These are phyloP conservation scores for Sphagnum tenellum DNA, from an alignment of 225 moss, liverwort and hornwort species.

Conservation along the genomic window DNA sequence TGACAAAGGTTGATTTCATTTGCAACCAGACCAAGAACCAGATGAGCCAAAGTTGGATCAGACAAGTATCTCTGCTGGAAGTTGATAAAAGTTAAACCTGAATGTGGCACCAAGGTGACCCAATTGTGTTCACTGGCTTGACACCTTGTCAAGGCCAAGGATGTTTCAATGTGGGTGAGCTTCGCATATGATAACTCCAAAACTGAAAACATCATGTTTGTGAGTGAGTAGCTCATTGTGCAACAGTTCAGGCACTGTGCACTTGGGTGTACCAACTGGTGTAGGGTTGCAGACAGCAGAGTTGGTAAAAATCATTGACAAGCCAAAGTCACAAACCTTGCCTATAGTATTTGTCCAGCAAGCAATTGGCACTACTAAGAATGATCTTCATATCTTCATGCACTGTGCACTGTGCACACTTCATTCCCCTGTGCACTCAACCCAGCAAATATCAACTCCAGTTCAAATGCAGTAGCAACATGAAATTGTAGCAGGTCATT, in stretches of 20 bases:
- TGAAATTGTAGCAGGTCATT: no score
- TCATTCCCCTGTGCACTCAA: conserved; percentile 71
- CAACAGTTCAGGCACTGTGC: conserved; percentile 95
- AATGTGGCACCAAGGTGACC: no score
- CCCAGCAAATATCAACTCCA: no score
- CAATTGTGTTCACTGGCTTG: conserved; percentile 76
- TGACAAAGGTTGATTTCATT: no score
- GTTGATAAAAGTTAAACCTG: no score
- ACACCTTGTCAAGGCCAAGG: conserved; percentile 96
- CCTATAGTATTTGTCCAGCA: conserved; percentile 96
- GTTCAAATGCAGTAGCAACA: no score
- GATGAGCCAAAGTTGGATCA: no score
- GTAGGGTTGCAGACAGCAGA: conserved; percentile 57
- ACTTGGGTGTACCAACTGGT: conserved; percentile 89
- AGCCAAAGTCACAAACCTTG: conserved; percentile 93
- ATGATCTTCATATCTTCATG: conserved; percentile 96
- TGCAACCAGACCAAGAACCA: no score
- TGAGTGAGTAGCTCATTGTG: conserved; percentile 89
- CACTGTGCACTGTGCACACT: conserved; percentile 91
- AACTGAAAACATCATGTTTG: conserved; percentile 94
- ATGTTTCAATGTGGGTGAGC: conserved; percentile 71
- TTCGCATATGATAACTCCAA: conserved; percentile 99
- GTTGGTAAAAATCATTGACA: conserved; percentile 72
- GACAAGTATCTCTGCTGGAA: no score
- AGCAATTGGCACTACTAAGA: conserved; percentile 96